phyloP scores from a whole-genome alignment of 768 basidiomycete species.

The Bullera alba region DNA sequence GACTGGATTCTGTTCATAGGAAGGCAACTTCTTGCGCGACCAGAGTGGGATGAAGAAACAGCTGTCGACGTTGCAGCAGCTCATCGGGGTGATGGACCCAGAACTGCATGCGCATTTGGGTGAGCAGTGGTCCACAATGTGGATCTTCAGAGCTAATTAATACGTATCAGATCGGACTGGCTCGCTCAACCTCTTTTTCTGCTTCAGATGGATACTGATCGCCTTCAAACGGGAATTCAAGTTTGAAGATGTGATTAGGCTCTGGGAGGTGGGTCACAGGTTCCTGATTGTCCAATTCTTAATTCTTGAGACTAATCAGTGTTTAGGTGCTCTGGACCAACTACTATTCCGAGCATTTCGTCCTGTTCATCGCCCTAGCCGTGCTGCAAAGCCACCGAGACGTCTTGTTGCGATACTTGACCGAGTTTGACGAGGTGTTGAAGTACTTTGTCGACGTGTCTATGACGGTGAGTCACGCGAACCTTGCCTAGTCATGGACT shows the following conservation, averaged over 20 bases:
- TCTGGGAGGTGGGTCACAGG: constrained; percentile 69
- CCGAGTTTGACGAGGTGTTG: constrained; percentile 59
- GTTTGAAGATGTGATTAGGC: constrained; percentile 76
- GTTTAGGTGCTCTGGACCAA: constrained; percentile 50
- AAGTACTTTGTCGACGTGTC: constrained; percentile 44
- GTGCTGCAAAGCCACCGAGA: constrained; percentile 92
- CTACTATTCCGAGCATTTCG: constrained; percentile 77
- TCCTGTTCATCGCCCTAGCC: constrained; percentile 90
- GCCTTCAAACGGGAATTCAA: constrained; percentile 94
- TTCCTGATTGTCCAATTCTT: neutral
- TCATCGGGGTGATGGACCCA: constrained; percentile 90
- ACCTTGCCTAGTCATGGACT: neutral
- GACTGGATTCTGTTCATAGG: constrained; percentile 52
- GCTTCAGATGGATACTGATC: constrained; percentile 78
- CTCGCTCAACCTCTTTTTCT: constrained; percentile 90
- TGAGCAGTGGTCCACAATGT: constrained; percentile 29
- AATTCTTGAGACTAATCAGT: neutral
- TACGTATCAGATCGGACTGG: constrained; percentile 66
- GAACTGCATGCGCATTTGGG: constrained; percentile 87
- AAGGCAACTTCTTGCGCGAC: constrained; percentile 89
- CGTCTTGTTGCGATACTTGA: constrained; percentile 87
- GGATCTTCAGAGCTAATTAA: neutral
- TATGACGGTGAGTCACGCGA: constrained; percentile 35
- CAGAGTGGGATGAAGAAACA: constrained; percentile 98
- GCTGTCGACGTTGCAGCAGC: constrained; percentile 75